These are phyloP conservation scores for Bondarzewia mesenterica DNA, from an alignment of 1,284 basidiomycete species.

Conservation along the genomic window DNA sequence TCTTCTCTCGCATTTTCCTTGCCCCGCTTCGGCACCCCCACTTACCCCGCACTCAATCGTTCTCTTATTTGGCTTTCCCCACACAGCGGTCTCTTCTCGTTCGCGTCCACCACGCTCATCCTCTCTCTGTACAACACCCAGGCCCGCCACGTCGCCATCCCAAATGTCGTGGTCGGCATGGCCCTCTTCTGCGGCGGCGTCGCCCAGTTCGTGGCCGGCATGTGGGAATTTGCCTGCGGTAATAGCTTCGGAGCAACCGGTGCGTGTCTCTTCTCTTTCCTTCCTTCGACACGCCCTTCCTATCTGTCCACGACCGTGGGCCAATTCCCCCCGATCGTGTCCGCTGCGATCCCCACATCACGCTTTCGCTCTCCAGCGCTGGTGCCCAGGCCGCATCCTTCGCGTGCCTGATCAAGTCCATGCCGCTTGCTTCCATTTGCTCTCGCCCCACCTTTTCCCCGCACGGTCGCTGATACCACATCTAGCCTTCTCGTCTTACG, in stretches of 20 bases:
- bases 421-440: conserved; percentile 3
- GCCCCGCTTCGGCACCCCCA: background rate
- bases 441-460: background rate
- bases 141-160: conserved; percentile 38
- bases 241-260: conserved; percentile 66
- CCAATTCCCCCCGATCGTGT: background rate
- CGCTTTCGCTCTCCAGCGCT: background rate
- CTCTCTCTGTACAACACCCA: conserved; percentile 60
- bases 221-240: conserved; percentile 79
- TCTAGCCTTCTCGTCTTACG: conserved; percentile 75
- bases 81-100: conserved; percentile 58
- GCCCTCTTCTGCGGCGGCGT: conserved; percentile 80
- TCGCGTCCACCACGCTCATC: conserved; percentile 68
- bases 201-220: conserved; percentile 66
- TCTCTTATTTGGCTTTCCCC: background rate
- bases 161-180: conserved; percentile 82
- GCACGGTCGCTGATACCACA: conserved; percentile 1
- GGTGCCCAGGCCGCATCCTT: background rate
- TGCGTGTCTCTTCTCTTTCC: conserved; percentile 25
- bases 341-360: background rate
- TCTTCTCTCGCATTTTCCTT: too few species aligned
- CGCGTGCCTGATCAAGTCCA: background rate
- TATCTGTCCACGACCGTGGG: background rate
- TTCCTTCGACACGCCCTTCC: background rate
- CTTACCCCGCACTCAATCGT: background rate